Base-by-base conservation (phyloP, 2,329 filamentous ascomycete genomes). In the Capronia americana region DNA sequence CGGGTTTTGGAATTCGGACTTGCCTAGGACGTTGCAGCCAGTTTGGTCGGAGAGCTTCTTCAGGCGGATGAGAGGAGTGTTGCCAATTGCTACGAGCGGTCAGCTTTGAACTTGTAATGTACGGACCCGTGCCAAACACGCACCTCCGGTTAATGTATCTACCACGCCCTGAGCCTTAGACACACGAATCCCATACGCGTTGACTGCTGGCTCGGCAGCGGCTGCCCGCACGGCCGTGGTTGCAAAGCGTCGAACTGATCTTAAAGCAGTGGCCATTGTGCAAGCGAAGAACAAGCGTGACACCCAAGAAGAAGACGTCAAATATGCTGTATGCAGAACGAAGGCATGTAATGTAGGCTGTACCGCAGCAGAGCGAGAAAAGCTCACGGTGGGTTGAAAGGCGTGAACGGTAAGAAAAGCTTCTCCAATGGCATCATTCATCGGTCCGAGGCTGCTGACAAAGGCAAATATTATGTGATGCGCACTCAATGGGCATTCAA, bases 1-100 rank as follows among this genome's bases (percentile, higher is more conserved):
- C 1, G 95, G 95, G 84, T 99, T 99, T 85, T 96, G 95, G 82
- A 99, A 99, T 79, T 99, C 95, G 74, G 95, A 93, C 80, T 99
- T 99, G 75, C 94, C 95, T 48, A 98, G 88, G 65, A 99, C 84
- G 74, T 96, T 91, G 85, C 95, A 98, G 71, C 93, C 93, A 0
- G 95, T 98, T 76, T 96, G 86, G 67, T 92, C 88, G 48, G 94
- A 98, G 72, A 98, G 88, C 68, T 85, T 87, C 80, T 96, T 94
- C 58, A 99, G 85, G 57, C 91, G 90, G 78, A 99, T 96, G 61
- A 99, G 87, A 0, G 95, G 94, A 0, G 95, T 99, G 80, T 98
- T 98, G 70, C 95, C 95, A 81, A 99, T 98, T 63, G 95, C 95
- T 97, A 71, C 56, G 41, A 38, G 26, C 48, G 4, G 48, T 61